Evolutionary conservation across 2,329 filamentous ascomycete species (phyloP).

Genomic region (Xylaria sp.): DNA sequence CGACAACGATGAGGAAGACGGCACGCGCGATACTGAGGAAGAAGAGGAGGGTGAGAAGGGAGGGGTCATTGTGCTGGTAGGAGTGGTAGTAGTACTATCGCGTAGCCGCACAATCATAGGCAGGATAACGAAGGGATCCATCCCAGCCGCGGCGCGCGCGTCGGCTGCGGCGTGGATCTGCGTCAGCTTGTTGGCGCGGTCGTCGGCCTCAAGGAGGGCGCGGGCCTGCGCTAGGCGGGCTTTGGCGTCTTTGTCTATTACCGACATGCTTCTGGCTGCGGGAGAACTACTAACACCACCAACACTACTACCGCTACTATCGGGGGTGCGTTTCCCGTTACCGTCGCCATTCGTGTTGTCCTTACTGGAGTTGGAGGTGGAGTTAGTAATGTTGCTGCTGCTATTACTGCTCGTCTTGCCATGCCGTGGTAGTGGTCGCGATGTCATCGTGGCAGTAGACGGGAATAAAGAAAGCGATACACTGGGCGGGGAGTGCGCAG

Average conservation of each 20-base stretch:
- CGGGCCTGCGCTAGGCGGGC: slow-evolving; percentile 8
- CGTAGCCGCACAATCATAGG: slow-evolving; percentile 47
- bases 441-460: background rate
- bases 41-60: slow-evolving; percentile 2
- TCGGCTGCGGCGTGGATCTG: slow-evolving; percentile 40
- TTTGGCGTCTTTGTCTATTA: slow-evolving; percentile 8
- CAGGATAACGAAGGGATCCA: slow-evolving; percentile 43
- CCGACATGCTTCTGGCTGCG: background rate
- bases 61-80: background rate
- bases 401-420: background rate
- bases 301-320: too few relatives aligned
- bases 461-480: slow-evolving; percentile 30
- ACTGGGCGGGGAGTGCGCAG: slow-evolving; percentile 3
- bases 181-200: slow-evolving; percentile 37
- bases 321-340: background rate
- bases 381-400: background rate
- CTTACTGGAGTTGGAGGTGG: background rate
- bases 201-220: slow-evolving; percentile 21
- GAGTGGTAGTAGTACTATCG: slow-evolving; percentile 36
- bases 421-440: background rate
- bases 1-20: background rate
- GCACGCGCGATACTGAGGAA: background rate
- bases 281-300: background rate
- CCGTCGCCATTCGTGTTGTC: background rate
- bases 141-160: slow-evolving; percentile 23